phyloP scores from a whole-genome alignment of 208 protist species.

The Leptomonas seymouri region DNA sequence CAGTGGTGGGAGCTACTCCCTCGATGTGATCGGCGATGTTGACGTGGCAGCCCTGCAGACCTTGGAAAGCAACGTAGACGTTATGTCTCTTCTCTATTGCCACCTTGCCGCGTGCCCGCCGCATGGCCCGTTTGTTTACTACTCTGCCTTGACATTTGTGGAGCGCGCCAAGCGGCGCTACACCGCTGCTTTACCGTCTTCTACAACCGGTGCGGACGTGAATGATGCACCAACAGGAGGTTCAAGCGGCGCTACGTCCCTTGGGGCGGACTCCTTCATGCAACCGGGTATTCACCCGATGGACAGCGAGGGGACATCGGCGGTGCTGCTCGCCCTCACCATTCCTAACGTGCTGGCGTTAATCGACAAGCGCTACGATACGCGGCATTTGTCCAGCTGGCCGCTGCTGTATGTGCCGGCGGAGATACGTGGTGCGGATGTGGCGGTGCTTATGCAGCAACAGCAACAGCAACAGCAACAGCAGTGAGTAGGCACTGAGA shows the following conservation, averaged over 20 bases:
- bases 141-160: slow-evolving; percentile 70
- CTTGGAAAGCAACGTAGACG: slow-evolving; percentile 55
- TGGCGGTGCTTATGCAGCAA: slow-evolving; percentile 41
- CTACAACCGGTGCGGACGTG: neutral
- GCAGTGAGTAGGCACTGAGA: neutral
- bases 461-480: slow-evolving; percentile 20
- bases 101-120: slow-evolving; percentile 72
- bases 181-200: neutral
- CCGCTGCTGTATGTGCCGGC: slow-evolving; percentile 80
- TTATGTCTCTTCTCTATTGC: slow-evolving; percentile 76
- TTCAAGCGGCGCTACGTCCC: neutral
- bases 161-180: slow-evolving; percentile 47
- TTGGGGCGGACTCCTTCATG: neutral
- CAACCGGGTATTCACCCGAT: slow-evolving; percentile 10
- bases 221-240: no score
- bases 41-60: slow-evolving; percentile 22
- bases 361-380: slow-evolving; percentile 69
- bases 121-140: slow-evolving; percentile 72
- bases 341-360: slow-evolving; percentile 57
- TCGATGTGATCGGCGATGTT: slow-evolving; percentile 16
- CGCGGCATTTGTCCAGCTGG: slow-evolving; percentile 64
- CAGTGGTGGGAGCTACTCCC: neutral
- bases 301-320: slow-evolving; percentile 9
- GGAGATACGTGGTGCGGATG: slow-evolving; percentile 61
- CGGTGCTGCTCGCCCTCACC: slow-evolving; percentile 38